Conservation (phyloP, 2,329 filamentous ascomycete genomes). For the Colletotrichum sp. region DNA sequence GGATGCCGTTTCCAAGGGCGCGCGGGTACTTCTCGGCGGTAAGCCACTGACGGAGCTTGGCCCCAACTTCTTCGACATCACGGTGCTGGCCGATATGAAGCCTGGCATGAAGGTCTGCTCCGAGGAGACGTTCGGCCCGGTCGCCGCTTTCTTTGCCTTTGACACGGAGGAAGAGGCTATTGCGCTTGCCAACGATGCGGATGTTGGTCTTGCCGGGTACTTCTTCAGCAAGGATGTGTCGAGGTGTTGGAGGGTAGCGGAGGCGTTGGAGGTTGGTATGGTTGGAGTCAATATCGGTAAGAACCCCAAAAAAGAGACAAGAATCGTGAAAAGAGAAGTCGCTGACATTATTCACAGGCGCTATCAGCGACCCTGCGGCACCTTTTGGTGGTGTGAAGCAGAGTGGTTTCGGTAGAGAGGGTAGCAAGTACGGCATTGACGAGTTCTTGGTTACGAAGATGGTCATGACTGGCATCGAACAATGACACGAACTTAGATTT, state of each 20-base stretch:
- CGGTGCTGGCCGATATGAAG: constrained; percentile 47
- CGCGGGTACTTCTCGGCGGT: constrained; percentile 68
- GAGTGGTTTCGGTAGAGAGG: constrained; percentile 50
- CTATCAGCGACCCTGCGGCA: constrained; percentile 41
- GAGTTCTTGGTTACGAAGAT: constrained; percentile 22
- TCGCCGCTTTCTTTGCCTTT: constrained; percentile 48
- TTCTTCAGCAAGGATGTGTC: constrained; percentile 66
- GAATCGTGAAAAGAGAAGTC: rapidly evolving
- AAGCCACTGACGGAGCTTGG: constrained; percentile 36
- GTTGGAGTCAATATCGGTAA: constrained; percentile 58
- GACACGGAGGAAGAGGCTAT: constrained; percentile 47
- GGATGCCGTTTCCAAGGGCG: constrained; percentile 71
- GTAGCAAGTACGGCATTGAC: constrained; percentile 40
- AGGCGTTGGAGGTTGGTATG: constrained; percentile 65
- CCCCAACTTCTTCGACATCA: constrained; percentile 51
- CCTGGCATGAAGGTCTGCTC: constrained; percentile 47
- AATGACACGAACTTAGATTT: background rate
- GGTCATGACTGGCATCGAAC: constrained; percentile 20
- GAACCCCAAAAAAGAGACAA: constrained; percentile 22
- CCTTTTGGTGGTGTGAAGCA: constrained; percentile 54
- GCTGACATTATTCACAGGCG: background rate
- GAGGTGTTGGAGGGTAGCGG: constrained; percentile 51
- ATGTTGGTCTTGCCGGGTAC: constrained; percentile 65
- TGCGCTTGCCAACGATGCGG: constrained; percentile 52
- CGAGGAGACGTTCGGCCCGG: constrained; percentile 54